Conservation (phyloP, 345 rosid genomes). For the Noccaea bulbosa region DNA sequence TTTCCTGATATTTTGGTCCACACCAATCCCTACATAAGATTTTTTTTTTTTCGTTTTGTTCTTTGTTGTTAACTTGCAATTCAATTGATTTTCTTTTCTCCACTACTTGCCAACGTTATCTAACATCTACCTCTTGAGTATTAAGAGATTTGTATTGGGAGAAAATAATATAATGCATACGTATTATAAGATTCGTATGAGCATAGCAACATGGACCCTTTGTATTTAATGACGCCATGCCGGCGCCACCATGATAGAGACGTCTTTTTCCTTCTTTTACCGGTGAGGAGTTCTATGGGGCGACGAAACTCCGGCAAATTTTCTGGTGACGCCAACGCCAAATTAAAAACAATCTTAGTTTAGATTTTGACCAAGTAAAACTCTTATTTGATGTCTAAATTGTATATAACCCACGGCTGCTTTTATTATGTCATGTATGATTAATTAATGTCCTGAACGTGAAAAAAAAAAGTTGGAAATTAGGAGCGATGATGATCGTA, state of each 20-base stretch:
- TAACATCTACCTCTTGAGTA: neutral
- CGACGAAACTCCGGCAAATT: constrained; percentile 30
- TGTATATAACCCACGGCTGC: constrained; percentile 34
- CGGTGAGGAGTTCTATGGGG: constrained; percentile 25
- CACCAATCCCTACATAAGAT: neutral
- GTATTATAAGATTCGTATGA: constrained; percentile 41
- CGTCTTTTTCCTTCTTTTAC: constrained; percentile 24
- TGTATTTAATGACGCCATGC: constrained; percentile 28
- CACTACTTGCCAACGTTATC: constrained; percentile 29
- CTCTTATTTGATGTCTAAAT: neutral
- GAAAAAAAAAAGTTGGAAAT: constrained; percentile 1
- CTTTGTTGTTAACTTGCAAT: neutral
- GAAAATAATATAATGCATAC: constrained; percentile 30
- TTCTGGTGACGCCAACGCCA: constrained; percentile 20
- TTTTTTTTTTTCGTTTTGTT: neutral
- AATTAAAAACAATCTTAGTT: neutral
- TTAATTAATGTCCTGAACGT: neutral
- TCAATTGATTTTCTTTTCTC: neutral
- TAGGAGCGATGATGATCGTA: neutral
- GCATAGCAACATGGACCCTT: constrained; percentile 41
- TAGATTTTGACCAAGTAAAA: constrained; percentile 24
- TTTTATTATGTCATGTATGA: constrained; percentile 29
- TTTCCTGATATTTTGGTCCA: neutral
- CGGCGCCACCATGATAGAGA: constrained; percentile 42
- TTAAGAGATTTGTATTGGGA: neutral